Base-by-base conservation (phyloP, 148 eudicot species). In the Chenopodium berlandieri region DNA sequence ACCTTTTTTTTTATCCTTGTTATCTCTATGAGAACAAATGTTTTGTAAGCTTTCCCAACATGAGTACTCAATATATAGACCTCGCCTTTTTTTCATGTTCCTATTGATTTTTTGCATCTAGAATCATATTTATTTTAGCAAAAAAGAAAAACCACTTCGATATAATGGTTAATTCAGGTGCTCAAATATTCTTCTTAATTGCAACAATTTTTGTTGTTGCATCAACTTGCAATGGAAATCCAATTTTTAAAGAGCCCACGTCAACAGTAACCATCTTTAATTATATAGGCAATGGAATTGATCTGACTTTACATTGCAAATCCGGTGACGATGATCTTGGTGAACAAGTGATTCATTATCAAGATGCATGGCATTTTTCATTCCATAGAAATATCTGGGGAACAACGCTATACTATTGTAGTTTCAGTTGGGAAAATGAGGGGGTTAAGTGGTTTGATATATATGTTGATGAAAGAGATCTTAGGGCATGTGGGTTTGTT, bases 391-490 rank as follows among this genome's bases (percentile, higher is more conserved):
- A 79, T 16, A 13, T 70, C 1, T 54, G 75, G 75, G 81, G 81
- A 78, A 40, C 34, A 1, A 44, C 40, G 2, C 6, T 40, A 13
- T 69, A 3, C 12, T 79, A 27, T 3, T 79, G 81, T 37, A 79
- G 65, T 20, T 79, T 79, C 66, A 52, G 2, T 1, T 79, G 81
- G 81, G 20, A 32, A 31, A 65, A 79, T 0, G 75, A 67, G 20
- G 65, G 10, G 0, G 40, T 9, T 2, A 20, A 19, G 66, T 68
- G 81, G 81, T 69, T 79, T 37, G 30, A 65, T 66, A 48, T 78
- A 19, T 78, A 78, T 50, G n/a, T 23, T 44, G 44, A 4, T 44
- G 31, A 20, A 37, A 44, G 60, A 25, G 60, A 65, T 66, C 0
- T n/a, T 78, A 4, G 5, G 3, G 16, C 12, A 4, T 46, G 50